These are phyloP conservation scores for Cryphonectria japonica DNA, from an alignment of 2,329 filamentous ascomycete species.

Conservation along the genomic window DNA sequence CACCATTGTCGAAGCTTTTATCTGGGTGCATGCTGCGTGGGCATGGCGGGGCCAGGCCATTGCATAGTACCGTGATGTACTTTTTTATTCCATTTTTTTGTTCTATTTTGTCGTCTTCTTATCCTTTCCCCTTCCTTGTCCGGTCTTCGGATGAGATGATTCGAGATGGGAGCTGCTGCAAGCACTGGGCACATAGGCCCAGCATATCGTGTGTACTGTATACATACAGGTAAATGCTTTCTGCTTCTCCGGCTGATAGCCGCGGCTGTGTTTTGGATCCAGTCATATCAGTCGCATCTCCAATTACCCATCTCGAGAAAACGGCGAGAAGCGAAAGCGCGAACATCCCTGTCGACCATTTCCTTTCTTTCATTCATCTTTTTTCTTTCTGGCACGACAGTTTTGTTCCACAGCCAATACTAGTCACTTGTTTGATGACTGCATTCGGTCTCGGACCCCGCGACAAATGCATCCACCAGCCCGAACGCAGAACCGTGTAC, in stretches of 20 bases:
- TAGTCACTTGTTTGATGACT: background rate
- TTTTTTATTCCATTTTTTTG: background rate
- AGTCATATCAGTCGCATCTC: background rate
- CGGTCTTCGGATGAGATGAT: background rate
- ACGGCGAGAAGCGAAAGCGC: constrained; percentile 17
- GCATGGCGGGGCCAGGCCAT: too few species aligned
- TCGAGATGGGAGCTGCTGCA: background rate
- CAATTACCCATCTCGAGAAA: constrained; percentile 8
- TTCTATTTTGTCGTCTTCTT: background rate
- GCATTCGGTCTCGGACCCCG: background rate
- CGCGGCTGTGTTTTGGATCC: background rate
- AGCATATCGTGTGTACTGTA: too few species aligned
- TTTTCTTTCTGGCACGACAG: background rate
- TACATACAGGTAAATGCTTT: background rate
- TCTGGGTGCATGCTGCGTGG: background rate
- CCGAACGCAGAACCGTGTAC: background rate
- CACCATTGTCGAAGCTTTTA: background rate
- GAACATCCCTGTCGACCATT: background rate
- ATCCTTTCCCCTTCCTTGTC: background rate
- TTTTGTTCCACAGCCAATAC: background rate
- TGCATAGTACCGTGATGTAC: background rate
- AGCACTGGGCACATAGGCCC: background rate
- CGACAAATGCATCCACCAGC: constrained; percentile 1
- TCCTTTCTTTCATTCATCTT: background rate
- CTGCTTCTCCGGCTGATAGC: background rate